These are phyloP conservation scores for Gamsiella multidivaricata DNA, from an alignment of 192 early-diverging fungal species.

Conservation along the genomic window DNA sequence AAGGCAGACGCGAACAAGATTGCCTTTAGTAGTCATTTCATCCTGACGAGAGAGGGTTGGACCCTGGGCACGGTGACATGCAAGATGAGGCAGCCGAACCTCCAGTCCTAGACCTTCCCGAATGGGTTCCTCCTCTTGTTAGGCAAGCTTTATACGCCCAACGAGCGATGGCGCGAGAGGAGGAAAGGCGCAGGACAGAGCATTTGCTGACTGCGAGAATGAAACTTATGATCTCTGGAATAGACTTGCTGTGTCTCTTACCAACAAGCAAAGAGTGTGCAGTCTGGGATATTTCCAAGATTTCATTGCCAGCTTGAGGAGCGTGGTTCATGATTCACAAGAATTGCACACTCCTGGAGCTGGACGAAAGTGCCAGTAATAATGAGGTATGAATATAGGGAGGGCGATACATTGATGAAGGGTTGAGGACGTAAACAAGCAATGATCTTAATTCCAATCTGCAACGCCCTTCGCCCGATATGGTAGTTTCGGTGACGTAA, in stretches of 20 bases:
- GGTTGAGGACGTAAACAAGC: too few species aligned
- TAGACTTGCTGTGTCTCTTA: neutral
- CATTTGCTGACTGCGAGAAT: conserved; percentile 5
- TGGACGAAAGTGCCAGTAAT: too few species aligned
- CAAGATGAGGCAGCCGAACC: too few species aligned
- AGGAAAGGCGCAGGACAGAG: neutral
- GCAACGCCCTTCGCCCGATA: too few species aligned
- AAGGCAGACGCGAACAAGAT: too few species aligned
- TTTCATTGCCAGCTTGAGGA: conserved; percentile 10
- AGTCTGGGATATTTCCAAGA: neutral
- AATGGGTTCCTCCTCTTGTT: neutral
- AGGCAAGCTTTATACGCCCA: neutral
- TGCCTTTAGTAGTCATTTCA: too few species aligned
- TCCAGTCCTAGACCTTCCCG: neutral
- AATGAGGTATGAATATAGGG: too few species aligned
- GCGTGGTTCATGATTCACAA: conserved; percentile 1
- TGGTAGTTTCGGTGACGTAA: too few species aligned
- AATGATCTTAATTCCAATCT: too few species aligned
- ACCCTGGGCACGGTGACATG: too few species aligned
- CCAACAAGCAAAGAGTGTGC: neutral
- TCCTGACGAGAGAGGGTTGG: too few species aligned
- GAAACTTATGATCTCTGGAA: neutral
- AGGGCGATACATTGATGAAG: too few species aligned
- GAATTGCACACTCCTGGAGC: neutral
- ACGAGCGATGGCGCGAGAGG: neutral